A percentile compares a stretch with the other conserved stretches of the same genome.
Evolutionary conservation across 1,139 yeast species (phyloP).

Genomic region (Pichia terricola): DNA sequence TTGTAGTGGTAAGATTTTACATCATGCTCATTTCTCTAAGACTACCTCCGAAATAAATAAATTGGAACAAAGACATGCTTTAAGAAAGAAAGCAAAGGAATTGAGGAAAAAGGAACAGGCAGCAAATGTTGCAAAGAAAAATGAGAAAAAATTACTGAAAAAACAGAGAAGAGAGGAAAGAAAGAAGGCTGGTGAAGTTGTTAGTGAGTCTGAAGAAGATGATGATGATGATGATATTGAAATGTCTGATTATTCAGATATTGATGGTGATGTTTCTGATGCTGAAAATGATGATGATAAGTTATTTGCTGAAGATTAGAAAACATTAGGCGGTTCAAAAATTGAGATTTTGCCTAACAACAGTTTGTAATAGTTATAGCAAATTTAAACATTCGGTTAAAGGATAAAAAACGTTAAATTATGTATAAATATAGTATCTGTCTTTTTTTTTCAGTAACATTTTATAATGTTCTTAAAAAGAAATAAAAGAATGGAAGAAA

Average conservation of each 20-base stretch:
- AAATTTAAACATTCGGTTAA: no score
- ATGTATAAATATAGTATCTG: no score
- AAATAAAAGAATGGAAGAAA: no score
- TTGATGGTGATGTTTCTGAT: conserved; percentile 14
- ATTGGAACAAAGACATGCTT: conserved; percentile 60
- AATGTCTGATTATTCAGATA: conserved; percentile 20
- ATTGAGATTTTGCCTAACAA: neutral
- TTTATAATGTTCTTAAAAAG: no score
- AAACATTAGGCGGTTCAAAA: neutral
- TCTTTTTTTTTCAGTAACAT: no score
- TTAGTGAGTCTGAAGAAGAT: conserved; percentile 19
- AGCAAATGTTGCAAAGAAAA: conserved; percentile 69
- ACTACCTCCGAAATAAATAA: conserved; percentile 47
- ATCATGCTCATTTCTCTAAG: conserved; percentile 65
- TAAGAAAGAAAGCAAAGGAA: conserved; percentile 52
- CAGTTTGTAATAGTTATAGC: neutral
- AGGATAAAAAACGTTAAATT: no score
- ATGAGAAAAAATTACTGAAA: conserved; percentile 63
- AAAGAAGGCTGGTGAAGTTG: conserved; percentile 32
- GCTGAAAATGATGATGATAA: conserved; percentile 14
- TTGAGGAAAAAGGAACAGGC: conserved; percentile 72
- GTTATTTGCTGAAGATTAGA: conserved; percentile 13
- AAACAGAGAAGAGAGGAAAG: conserved; percentile 63
- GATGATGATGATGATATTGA: conserved; percentile 18
- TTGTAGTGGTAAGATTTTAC: conserved; percentile 76